Percentiles rank a stretch among this genome's conserved stretches.
These are phyloP conservation scores for Colletotrichum higginsianum DNA, from an alignment of 2,329 filamentous ascomycete species.

Conservation along the genomic window DNA sequence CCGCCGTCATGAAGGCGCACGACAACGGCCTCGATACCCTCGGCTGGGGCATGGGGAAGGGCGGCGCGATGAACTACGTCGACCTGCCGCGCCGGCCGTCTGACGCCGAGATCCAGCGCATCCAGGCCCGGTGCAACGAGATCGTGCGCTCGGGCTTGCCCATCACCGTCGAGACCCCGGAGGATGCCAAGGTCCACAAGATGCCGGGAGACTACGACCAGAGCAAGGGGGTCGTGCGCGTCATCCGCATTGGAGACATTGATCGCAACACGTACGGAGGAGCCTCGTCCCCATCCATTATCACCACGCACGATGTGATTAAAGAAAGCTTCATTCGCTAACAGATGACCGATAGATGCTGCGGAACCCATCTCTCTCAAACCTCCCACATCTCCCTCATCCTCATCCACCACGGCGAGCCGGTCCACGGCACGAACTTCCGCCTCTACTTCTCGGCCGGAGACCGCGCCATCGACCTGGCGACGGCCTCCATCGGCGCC, in stretches of 20 bases:
- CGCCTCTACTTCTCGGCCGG: constrained; percentile 50
- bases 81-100: constrained; percentile 49
- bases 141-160: constrained; percentile 46
- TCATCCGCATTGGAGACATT: constrained; percentile 49
- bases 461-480: constrained; percentile 47
- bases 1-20: constrained; percentile 49
- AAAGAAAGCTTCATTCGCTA: constrained; percentile 10
- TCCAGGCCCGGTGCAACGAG: constrained; percentile 48
- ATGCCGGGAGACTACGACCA: constrained; percentile 51
- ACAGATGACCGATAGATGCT: constrained; percentile 42
- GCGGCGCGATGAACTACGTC: constrained; percentile 50
- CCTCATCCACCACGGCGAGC: constrained; percentile 48
- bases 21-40: constrained; percentile 47
- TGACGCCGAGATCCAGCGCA: constrained; percentile 44
- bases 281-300: background rate
- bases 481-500: constrained; percentile 45
- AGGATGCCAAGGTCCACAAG: constrained; percentile 45
- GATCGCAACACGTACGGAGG: constrained; percentile 49
- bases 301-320: background rate
- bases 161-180: constrained; percentile 47
- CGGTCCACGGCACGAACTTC: constrained; percentile 51
- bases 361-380: constrained; percentile 50
- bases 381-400: constrained; percentile 51
- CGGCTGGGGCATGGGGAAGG: constrained; percentile 51
- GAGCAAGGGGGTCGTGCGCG: constrained; percentile 48